phyloP scores from a whole-genome alignment of 257 asterid genomes.

The Ajuga chamaepitys region DNA sequence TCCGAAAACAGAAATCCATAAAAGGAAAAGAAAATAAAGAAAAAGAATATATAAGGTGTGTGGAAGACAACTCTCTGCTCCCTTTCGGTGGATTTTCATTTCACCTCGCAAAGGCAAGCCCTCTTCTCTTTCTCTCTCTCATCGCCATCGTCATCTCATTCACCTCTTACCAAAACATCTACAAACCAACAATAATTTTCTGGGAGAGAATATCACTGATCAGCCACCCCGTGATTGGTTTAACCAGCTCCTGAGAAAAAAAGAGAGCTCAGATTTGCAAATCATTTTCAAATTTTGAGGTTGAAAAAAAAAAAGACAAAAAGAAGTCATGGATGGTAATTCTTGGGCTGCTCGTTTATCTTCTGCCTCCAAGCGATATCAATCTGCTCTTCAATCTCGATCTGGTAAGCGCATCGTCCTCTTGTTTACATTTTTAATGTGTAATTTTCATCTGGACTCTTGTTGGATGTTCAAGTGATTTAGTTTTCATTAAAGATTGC shows the following conservation, averaged over 20 bases:
- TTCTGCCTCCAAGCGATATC: conserved; percentile 72
- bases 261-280: conserved; percentile 21
- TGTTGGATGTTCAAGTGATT: not conserved
- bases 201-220: conserved; percentile 18
- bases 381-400: conserved; percentile 85
- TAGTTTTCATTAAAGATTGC: conserved; percentile 2
- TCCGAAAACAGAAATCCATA: conserved; percentile 1
- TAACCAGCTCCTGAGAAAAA: conserved; percentile 18
- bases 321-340: conserved; percentile 67
- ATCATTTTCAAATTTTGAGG: conserved; percentile 18
- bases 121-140: conserved; percentile 6
- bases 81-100: conserved; percentile 52
- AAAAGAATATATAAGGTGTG: conserved; percentile 18
- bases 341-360: conserved; percentile 84
- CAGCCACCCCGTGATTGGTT: conserved; percentile 12
- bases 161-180: conserved; percentile 24
- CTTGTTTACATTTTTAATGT: not conserved
- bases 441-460: not conserved
- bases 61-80: conserved; percentile 24
- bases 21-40: not conserved
- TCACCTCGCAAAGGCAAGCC: conserved; percentile 26
- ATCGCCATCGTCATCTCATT: conserved; percentile 22
- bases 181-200: not conserved
- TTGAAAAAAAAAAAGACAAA: conserved; percentile 8
- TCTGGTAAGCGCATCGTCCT: conserved; percentile 42